A percentile compares a stretch with the other conserved stretches of the same genome.
Conservation (phyloP, 2,329 filamentous ascomycete genomes). For the Aspergillus tubingensis region DNA sequence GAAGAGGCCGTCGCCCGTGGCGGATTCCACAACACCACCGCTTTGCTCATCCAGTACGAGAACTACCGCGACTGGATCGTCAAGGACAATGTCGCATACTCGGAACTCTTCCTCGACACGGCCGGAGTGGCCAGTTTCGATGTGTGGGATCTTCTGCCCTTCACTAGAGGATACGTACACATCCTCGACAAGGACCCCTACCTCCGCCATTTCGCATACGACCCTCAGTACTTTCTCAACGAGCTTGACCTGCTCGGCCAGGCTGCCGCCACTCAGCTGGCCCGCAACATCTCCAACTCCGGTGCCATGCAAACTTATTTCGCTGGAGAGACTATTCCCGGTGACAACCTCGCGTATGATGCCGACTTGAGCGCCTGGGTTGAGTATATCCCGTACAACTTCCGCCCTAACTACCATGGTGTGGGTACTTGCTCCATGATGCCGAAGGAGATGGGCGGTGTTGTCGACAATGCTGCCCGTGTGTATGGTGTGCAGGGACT, state of each 20-base stretch:
- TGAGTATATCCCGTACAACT: slow-evolving; percentile 26
- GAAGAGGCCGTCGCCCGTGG: slow-evolving; percentile 27
- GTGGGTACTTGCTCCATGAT: slow-evolving; percentile 39
- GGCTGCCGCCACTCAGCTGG: slow-evolving; percentile 30
- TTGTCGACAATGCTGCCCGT: slow-evolving; percentile 32
- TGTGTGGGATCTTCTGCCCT: slow-evolving; percentile 33
- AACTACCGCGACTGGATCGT: slow-evolving; percentile 33
- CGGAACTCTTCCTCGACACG: slow-evolving; percentile 33
- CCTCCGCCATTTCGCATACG: slow-evolving; percentile 22
- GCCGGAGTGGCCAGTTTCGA: slow-evolving; percentile 27
- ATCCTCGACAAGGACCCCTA: slow-evolving; percentile 29
- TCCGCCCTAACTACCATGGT: slow-evolving; percentile 34
- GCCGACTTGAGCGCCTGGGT: slow-evolving; percentile 28
- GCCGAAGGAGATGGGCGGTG: slow-evolving; percentile 32
- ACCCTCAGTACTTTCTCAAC: slow-evolving; percentile 31
- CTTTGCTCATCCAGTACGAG: slow-evolving; percentile 28
- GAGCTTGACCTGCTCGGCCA: slow-evolving; percentile 32
- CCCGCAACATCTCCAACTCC: slow-evolving; percentile 22
- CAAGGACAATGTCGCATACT: slow-evolving; percentile 28
- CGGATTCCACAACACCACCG: slow-evolving; percentile 30
- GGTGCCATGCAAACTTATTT: slow-evolving; percentile 24
- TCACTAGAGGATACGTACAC: slow-evolving; percentile 30
- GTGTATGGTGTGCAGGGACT: slow-evolving; percentile 37
- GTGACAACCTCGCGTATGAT: slow-evolving; percentile 15
- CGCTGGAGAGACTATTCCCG: slow-evolving; percentile 21